Base-by-base conservation (phyloP, 2,329 filamentous ascomycete genomes). In the Pleoardoris graminearum region DNA sequence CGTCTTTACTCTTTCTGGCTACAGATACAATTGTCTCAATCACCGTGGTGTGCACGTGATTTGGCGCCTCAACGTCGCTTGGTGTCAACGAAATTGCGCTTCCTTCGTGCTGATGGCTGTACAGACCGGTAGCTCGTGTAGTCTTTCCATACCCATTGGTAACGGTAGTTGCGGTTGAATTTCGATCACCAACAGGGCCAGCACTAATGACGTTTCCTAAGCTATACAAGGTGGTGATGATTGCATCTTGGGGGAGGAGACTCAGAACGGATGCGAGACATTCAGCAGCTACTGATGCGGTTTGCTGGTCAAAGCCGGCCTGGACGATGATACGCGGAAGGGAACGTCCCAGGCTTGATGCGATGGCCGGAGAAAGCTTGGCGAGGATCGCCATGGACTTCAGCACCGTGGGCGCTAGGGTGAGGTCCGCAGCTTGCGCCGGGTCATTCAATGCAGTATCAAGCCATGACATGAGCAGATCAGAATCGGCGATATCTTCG, bases 11-110 rank as follows among this genome's bases (percentile, higher is more conserved):
- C 51, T 84, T 86, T 19, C 82, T 84, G 0, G 94, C 91, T 69
- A 99, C 90, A n/a, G 86, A 87, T 51, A 95, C 93, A 55, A 99
- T 93, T 0, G 93, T 91, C 68, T 95, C 87, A n/a, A 97, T 86
- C n/a, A 97, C 88, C 57, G 93, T 95, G 30, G 86, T 85, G 68
- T 95, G 91, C 0, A 91, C 86, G 25, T 85, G 77, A 4, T 86
- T 85, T 1, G 85, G 87, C 57, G 96, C 92, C 64, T 95, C 90
- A 41, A 94, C 89, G 17, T 86, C 86, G 55, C 82, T 84, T 32
- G 88, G 79, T 22, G 86, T 82, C 22, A 99, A 75, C 1, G 93
- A 96, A 49, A 96, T 89, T 33, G 88, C 83, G 69, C 90, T 95
- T 29, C 87, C 89, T 2, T 82, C 84, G 11, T 61, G 57, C 23